Percentiles rank a stretch among this genome's conserved stretches.
Evolutionary conservation across 176 grass and related monocot species (phyloP).

Genomic region (Areca catechu): DNA sequence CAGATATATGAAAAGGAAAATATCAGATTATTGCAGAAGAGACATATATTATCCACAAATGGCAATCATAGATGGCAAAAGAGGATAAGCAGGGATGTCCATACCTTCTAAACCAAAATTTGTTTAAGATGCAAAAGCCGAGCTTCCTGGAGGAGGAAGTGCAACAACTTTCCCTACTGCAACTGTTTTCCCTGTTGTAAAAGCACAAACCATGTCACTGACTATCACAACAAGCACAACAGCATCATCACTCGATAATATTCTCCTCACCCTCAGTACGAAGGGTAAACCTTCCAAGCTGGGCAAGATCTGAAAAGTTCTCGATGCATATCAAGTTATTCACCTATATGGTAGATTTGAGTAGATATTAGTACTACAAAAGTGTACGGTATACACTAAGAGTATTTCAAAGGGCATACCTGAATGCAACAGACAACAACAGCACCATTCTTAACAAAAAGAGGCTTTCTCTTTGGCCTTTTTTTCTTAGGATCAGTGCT

Average conservation of each 20-base stretch:
- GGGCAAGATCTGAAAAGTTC: slow-evolving; percentile 74
- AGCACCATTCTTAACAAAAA: slow-evolving; percentile 97
- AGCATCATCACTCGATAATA: neutral
- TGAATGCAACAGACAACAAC: slow-evolving; percentile 85
- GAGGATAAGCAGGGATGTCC: neutral
- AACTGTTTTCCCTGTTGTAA: slow-evolving; percentile 75
- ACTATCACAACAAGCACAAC: neutral
- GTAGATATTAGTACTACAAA: neutral
- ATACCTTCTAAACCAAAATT: slow-evolving; percentile 49
- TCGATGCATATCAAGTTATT: slow-evolving; percentile 89
- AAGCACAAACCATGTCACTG: neutral
- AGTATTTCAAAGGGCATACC: slow-evolving; percentile 23
- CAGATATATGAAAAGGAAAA: too few species aligned
- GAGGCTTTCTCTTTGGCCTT: slow-evolving; percentile 72
- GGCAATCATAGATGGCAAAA: too few species aligned
- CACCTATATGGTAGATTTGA: slow-evolving; percentile 36
- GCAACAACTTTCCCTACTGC: slow-evolving; percentile 88
- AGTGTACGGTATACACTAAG: neutral
- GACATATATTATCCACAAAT: too few species aligned
- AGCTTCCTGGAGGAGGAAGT: slow-evolving; percentile 37
- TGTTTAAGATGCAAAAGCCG: slow-evolving; percentile 37
- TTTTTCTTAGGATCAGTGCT: slow-evolving; percentile 74
- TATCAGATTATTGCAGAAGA: too few species aligned
- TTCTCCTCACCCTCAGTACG: slow-evolving; percentile 58
- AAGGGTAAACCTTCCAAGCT: slow-evolving; percentile 97